Evolutionary conservation across 2,329 filamentous ascomycete genomes (phyloP).

Genomic region (Ceratocystis eucalypticola): DNA sequence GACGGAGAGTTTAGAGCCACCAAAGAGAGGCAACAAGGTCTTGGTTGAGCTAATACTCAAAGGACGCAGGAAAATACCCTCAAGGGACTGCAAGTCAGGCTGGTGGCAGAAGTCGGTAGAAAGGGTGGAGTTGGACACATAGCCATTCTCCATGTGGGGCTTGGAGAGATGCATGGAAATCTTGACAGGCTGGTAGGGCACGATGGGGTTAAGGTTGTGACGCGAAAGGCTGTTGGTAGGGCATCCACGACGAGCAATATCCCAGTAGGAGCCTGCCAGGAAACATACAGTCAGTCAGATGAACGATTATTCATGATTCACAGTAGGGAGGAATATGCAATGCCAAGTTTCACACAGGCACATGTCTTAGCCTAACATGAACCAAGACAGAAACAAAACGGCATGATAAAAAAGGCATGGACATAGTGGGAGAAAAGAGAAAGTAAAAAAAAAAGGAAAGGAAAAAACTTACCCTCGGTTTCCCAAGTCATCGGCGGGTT

Average conservation of each 20-base stretch:
- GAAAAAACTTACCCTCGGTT: conserved; percentile 31
- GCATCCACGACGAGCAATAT: conserved; percentile 45
- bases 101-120: conserved; percentile 53
- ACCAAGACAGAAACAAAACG: background rate
- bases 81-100: conserved; percentile 46
- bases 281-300: background rate
- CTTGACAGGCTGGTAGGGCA: conserved; percentile 33
- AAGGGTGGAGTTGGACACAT: conserved; percentile 47
- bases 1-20: conserved; percentile 53
- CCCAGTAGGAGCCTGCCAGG: conserved; percentile 39
- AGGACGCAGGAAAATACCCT: conserved; percentile 51
- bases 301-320: background rate
- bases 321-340: background rate
- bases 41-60: conserved; percentile 43
- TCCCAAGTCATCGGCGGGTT: conserved; percentile 37
- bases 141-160: conserved; percentile 42
- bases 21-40: conserved; percentile 50
- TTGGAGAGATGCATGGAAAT: conserved; percentile 35
- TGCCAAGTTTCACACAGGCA: background rate
- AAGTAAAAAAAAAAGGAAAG: background rate
- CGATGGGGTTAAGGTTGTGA: conserved; percentile 30
- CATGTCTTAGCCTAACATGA: background rate
- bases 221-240: conserved; percentile 49
- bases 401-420: background rate
- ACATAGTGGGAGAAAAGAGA: background rate